Base-by-base conservation (phyloP, 257 asterid genomes). In the Rehmannia glutinosa region DNA sequence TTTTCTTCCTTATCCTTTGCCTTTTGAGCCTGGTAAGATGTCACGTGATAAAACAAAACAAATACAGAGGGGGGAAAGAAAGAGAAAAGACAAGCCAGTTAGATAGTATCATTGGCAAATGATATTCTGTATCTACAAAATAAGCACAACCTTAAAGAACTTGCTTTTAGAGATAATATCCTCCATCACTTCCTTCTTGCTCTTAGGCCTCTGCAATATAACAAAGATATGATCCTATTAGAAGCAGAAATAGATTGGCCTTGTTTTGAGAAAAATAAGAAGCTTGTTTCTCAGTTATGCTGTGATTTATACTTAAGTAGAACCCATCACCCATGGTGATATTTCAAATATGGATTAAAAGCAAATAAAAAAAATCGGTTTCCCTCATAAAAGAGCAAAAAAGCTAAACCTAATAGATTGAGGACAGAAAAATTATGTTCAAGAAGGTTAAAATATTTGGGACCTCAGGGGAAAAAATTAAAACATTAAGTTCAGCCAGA, bases 151-250 rank as follows among this genome's bases (percentile, higher is more conserved):
- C 99, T 94, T 94, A 82, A 81, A 91, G 79, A 78, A 84, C 83
- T 94, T 94, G 90, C 99, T 94, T 84, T 94, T 94, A 25, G 67
- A 66, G 17, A 91, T 94, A 41, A 94, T 75, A 68, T 94, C 99
- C 66, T 82, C 87, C 99, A 88, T 91, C 74, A 88, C 96, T 85
- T 94, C 97, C 81, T 91, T 94, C 87, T 91, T 91, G 86, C 82
- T 88, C 82, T 91, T 94, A 33, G 66, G 91, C 80, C 84, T 83
- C 99, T 94, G 95, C 75, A 80, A 73, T 33, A 64, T 33, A 64
- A 67, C 35, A 67, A 66, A 41, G 23, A 67, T 20, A 54, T 27
- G 52, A 69, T 35, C 19, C 0, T 47, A 55, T 83, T n/a, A n/a
- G n/a, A 41, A 67, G 64, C 57, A 68, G 64, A 51, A 51, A 23